Evolutionary conservation across 768 basidiomycete species (phyloP), one percentile per base, ranked within the genome.

Genomic region (Coprinopsis cinerea): DNA sequence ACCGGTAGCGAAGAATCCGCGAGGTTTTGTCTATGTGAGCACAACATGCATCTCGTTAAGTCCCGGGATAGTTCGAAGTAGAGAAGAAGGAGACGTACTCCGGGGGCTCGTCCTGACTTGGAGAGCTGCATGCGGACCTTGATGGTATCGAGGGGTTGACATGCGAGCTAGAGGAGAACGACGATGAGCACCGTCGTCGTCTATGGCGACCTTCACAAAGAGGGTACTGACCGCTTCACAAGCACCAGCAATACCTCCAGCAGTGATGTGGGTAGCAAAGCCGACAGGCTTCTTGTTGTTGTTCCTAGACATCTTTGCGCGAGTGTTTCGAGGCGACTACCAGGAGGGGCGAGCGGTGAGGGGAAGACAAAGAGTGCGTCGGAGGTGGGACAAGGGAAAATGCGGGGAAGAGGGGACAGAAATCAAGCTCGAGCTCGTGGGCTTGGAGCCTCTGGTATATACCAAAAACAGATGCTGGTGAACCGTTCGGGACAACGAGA

Each of bases 111-210:
- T 27, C 92, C 82, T 10, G 92, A 85, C 67, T 73, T 82, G 51
- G 89, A 90, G 50, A 99, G 83, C 71, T 99, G 96, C 96, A 99
- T 99, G 17, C 96, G 91, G 57, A 97, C 95, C 72, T 98, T 98
- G 76, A 98, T 98, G 22, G 96, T 98, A 65, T 99, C 96, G 37
- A 98, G 81, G 11, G 93, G 93, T 63, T 95, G 93, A 66, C 93
- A 95, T 60, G 66, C 76, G 52, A 90, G 63, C 88, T 91, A 49
- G 30, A 22, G 14, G 41, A 37, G 10, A 40, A 3, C 14, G 23
- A 24, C 26, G 20, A 37, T 10, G 18, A 39, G 10, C 17, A 39
- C 17, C 11, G 35, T 9, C 5, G 22, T 26, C 24, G 23, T n/a
- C n/a, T 22, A 26, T 5, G 18, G 9, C 10, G 25, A n/a, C 17